Base-by-base conservation (phyloP, 371 early-diverging fungal genomes). In the Lichtheimia hyalospora region DNA sequence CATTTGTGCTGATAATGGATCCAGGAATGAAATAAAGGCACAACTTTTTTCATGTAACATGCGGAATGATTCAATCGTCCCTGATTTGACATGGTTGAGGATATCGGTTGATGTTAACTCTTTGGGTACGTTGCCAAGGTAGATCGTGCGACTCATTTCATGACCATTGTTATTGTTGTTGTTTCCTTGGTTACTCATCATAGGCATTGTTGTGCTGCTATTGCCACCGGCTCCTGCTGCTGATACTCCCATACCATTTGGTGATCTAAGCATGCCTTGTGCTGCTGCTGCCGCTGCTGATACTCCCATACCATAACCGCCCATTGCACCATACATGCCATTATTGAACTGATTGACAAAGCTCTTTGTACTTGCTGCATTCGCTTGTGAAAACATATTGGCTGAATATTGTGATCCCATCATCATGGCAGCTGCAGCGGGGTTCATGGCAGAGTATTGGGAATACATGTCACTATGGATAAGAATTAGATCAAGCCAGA, bases 21-120 rank as follows among this genome's bases (percentile, higher is more conserved):
- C 90, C 51, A 93, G 57, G 67, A 94, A 94, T 8, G 92, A 79
- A 34, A 93, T 67, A 63, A 94, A 94, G 10, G 89, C 84, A 62
- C 92, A 92, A 62, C 79, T 86, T 62, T 90, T 91, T 23, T 91
- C 92, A 8, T 84, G 83, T 25, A 92, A 60, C 21, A 91, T 76
- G 43, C 86, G 79, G 41, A 92, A 73, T n/a, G 80, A 77, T 61
- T 92, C 90, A 18, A 94, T 78, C 12, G 87, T 68, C 6, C 95
- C 95, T 18, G 86, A 84, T 25, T 83, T 86, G 52, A 93, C 83
- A 16, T 79, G 79, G 71, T 92, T 86, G 51, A 92, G 77, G 12
- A 93, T 73, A 15, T 91, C 91, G 53, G 83, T 83, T 6, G 86
- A 69, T 0, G 81, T 77, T 18, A 77, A 77, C 44, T 86, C 87